Percentiles rank a stretch among this genome's conserved stretches.
These are phyloP conservation scores for Scheffersomyces lignosus DNA, from an alignment of 805 yeast genomes.

Conservation along the genomic window DNA sequence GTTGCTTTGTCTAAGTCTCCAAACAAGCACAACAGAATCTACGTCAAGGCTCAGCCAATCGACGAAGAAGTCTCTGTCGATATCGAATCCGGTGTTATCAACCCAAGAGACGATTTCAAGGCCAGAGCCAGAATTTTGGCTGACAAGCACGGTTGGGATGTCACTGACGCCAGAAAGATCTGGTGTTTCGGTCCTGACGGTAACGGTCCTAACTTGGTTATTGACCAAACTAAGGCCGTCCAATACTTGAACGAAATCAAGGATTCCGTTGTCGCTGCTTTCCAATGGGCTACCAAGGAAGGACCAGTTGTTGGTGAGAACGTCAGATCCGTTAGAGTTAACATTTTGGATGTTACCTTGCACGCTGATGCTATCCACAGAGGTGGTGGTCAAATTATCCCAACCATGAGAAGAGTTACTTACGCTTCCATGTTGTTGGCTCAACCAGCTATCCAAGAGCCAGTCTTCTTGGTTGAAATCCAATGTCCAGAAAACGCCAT, in stretches of 20 bases:
- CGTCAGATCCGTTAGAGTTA: conserved; percentile 94
- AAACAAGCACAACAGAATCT: conserved; percentile 99
- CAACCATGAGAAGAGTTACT: conserved; percentile 99
- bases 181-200: conserved; percentile 99
- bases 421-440: conserved; percentile 98
- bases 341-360: conserved; percentile 98
- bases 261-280: conserved; percentile 99
- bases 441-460: conserved; percentile 98
- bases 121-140: conserved; percentile 98
- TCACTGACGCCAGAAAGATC: conserved; percentile 99
- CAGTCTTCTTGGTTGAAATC: conserved; percentile 98
- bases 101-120: conserved; percentile 97
- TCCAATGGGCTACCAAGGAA: conserved; percentile 99
- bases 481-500: conserved; percentile 99
- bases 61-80: conserved; percentile 91
- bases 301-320: conserved; percentile 98
- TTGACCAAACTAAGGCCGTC: conserved; percentile 99
- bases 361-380: conserved; percentile 99
- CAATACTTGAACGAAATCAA: conserved; percentile 98
- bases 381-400: conserved; percentile 99
- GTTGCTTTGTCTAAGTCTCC: conserved; percentile 98
- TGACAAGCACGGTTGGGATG: conserved; percentile 99
- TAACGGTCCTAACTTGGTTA: conserved; percentile 96
- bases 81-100: conserved; percentile 88
- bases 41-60: conserved; percentile 95